Evolutionary conservation across 2,329 filamentous ascomycete species (phyloP), one percentile per base, ranked within the genome.

Genomic region (Fusarium duplospermum): DNA sequence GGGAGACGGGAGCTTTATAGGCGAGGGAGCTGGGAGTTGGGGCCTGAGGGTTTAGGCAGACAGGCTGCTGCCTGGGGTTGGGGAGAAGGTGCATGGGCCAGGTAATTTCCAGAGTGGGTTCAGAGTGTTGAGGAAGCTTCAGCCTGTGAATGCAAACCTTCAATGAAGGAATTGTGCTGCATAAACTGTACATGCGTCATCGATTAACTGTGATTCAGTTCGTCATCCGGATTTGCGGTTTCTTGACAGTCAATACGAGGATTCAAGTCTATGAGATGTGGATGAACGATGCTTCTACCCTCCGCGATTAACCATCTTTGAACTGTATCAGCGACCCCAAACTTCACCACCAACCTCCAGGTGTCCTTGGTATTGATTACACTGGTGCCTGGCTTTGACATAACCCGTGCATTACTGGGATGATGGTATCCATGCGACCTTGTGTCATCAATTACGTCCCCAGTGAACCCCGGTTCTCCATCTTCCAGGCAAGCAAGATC

Each of bases 1-100:
- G 27, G 45, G 66, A 54, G 8, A 24, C 22, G 20, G 24, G 9
- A 1, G 0, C 65, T 84, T 81, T 85, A 85, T 85, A 84, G 72
- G 66, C 67, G 38, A 35, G 7, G n/a, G 47, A 33, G 27, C 16
- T 9, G 8, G 0, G 3, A 1, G 2, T 54, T 54, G 63, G 31
- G 65, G 73, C 72, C 73, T 75, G 63, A 54, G 8, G 27, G 4
- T 22, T 73, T 27, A 73, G 73, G 73, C 72, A 18, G 18, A 9
- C 2, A 16, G 47, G n/a, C 56, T 36, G 64, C 8, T 20, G 9
- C 18, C 36, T 27, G 38, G 61, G 58, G 60, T 61, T 64, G n/a
- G 11, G 52, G 45, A 29, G 42, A 3, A 31, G 27, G 47, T 24
- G 62, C 60, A 45, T 42, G 22, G 59, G 60, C 52, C 45, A 62